A percentile compares a stretch with the other conserved stretches of the same genome.
Evolutionary conservation across 2,329 filamentous ascomycete genomes (phyloP).

Genomic region (Ceratocystis colombiana): DNA sequence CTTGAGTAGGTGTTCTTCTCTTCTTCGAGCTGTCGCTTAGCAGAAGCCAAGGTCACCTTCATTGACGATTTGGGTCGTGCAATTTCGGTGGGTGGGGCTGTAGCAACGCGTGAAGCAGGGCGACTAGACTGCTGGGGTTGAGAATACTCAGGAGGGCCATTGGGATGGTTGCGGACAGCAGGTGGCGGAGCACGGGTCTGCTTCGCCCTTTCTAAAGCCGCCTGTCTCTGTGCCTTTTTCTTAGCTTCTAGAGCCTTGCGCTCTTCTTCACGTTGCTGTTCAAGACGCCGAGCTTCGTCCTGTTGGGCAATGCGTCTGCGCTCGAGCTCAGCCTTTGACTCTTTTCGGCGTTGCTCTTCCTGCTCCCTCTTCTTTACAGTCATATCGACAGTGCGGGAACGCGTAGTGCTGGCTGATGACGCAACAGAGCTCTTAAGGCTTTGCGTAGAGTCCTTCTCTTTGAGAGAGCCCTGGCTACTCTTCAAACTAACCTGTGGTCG

Average conservation of each 20-base stretch:
- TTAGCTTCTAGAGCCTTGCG: conserved; percentile 55
- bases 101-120: conserved; percentile 50
- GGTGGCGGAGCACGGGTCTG: conserved; percentile 54
- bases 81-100: conserved; percentile 33
- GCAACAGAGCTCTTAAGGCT: conserved; percentile 54
- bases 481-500: conserved; percentile 49
- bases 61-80: conserved; percentile 32
- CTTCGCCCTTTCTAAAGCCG: conserved; percentile 54
- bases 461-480: conserved; percentile 55
- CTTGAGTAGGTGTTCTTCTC: conserved; percentile 47
- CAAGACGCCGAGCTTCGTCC: conserved; percentile 51
- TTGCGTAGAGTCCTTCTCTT: conserved; percentile 44
- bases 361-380: conserved; percentile 75
- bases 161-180: conserved; percentile 45
- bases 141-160: conserved; percentile 41
- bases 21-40: conserved; percentile 64
- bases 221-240: conserved; percentile 55
- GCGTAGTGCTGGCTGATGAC: conserved; percentile 44
- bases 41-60: conserved; percentile 51
- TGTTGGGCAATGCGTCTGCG: conserved; percentile 59
- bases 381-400: conserved; percentile 61
- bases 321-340: conserved; percentile 72
- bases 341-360: conserved; percentile 72
- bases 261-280: conserved; percentile 51
- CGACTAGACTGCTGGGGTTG: conserved; percentile 34